These are phyloP conservation scores for Venturia aucupariae DNA, from an alignment of 2,329 filamentous ascomycete species.

Conservation along the genomic window DNA sequence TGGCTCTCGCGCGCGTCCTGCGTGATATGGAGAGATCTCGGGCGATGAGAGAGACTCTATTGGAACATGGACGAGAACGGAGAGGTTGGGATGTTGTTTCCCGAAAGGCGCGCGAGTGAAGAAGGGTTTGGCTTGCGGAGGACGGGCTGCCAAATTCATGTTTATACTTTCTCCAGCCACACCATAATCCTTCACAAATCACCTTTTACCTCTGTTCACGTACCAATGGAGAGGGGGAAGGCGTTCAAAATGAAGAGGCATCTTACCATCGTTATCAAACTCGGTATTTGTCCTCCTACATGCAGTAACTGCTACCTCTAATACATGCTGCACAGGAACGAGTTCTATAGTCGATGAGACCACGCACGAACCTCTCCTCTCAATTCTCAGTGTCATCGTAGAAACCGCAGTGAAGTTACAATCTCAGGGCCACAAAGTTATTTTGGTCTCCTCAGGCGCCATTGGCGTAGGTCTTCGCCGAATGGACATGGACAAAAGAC, in stretches of 20 bases:
- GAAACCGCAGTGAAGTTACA: slow-evolving; percentile 82
- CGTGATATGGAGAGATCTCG: background rate
- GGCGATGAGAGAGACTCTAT: background rate
- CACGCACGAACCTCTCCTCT: slow-evolving; percentile 86
- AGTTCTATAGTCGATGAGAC: slow-evolving; percentile 98
- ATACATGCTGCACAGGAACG: slow-evolving; percentile 56
- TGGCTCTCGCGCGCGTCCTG: background rate
- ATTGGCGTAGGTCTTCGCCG: slow-evolving; percentile 87
- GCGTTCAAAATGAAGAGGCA: slow-evolving; percentile 52
- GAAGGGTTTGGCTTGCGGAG: background rate
- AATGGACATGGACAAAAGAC: slow-evolving; percentile 79
- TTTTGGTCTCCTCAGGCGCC: slow-evolving; percentile 94
- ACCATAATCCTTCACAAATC: background rate
- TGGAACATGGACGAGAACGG: background rate
- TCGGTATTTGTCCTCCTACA: slow-evolving; percentile 47
- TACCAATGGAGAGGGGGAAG: background rate
- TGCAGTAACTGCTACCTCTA: slow-evolving; percentile 14
- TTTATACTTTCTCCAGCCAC: background rate
- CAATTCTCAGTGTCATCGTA: slow-evolving; percentile 83
- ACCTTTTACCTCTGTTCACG: background rate
- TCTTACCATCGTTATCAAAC: slow-evolving; percentile 76
- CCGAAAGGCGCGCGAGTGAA: background rate
- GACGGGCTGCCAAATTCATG: background rate
- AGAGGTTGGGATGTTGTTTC: background rate
- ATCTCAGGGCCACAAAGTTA: slow-evolving; percentile 85